A percentile compares a stretch with the other conserved stretches of the same genome.
These are phyloP conservation scores for Tilletia setariae DNA, from an alignment of 1,284 basidiomycete genomes.

Conservation along the genomic window DNA sequence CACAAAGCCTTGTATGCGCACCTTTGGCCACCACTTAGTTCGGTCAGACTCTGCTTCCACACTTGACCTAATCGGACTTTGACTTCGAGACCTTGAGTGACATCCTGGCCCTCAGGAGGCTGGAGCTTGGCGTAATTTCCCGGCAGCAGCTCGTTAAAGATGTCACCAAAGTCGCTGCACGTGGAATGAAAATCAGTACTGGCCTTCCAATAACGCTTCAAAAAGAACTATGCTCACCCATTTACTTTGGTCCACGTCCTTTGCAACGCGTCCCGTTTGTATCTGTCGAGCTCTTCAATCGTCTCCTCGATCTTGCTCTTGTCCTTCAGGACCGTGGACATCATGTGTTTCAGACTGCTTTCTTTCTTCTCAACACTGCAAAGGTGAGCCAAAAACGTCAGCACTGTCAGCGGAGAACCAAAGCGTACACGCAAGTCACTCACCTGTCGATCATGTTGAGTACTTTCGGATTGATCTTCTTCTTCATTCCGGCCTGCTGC, in stretches of 20 bases:
- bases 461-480: slow-evolving; percentile 92
- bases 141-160: slow-evolving; percentile 91
- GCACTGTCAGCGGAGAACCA: not conserved
- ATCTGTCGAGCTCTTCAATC: slow-evolving; percentile 85
- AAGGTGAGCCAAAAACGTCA: not conserved
- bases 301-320: slow-evolving; percentile 94
- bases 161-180: slow-evolving; percentile 80
- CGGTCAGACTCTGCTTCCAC: slow-evolving; percentile 96
- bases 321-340: slow-evolving; percentile 83
- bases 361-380: slow-evolving; percentile 92
- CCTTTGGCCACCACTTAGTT: slow-evolving; percentile 95
- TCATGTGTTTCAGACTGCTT: slow-evolving; percentile 77
- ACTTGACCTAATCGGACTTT: slow-evolving; percentile 90
- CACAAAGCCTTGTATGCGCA: slow-evolving; percentile 45
- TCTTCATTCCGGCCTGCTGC: slow-evolving; percentile 80
- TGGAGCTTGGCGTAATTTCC: slow-evolving; percentile 95
- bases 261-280: slow-evolving; percentile 87
- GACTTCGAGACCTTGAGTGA: slow-evolving; percentile 93
- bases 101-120: slow-evolving; percentile 85
- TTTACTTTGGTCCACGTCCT: slow-evolving; percentile 97
- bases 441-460: slow-evolving; percentile 90
- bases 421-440: no score
- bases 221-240: slow-evolving; percentile 60
- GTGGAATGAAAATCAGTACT: not conserved
- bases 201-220: no score